phyloP scores from a whole-genome alignment of 306 rosid species.

The Trichosanthes truncata region DNA sequence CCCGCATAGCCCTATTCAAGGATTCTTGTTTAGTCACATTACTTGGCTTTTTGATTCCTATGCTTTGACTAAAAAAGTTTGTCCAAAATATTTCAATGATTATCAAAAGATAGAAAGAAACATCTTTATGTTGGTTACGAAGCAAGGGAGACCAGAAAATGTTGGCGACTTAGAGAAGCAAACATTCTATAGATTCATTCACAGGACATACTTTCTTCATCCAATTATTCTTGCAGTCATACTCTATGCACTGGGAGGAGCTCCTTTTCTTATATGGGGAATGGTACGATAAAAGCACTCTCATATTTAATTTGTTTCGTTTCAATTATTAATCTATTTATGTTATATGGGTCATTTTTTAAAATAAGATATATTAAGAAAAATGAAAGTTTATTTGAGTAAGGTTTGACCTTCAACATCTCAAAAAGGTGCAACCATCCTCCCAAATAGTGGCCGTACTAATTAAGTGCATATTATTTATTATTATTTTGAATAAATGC shows the following conservation, averaged over 20 bases:
- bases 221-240: conserved; percentile 57
- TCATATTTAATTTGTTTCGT: too few relatives aligned
- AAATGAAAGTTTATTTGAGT: too few relatives aligned
- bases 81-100: not conserved
- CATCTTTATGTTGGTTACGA: not conserved
- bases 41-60: conserved; percentile 69
- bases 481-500: too few relatives aligned
- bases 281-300: conserved; percentile 30
- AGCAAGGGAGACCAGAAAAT: conserved; percentile 40
- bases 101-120: not conserved
- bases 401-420: too few relatives aligned
- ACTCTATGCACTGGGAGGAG: conserved; percentile 58
- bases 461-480: too few relatives aligned
- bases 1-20: conserved; percentile 84
- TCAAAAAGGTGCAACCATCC: too few relatives aligned
- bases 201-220: conserved; percentile 51
- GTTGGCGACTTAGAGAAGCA: conserved; percentile 73
- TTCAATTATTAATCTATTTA: too few relatives aligned
- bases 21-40: conserved; percentile 87
- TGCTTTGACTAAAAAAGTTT: conserved; percentile 40
- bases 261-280: conserved; percentile 86
- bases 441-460: too few relatives aligned
- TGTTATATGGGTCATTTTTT: too few relatives aligned
- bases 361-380: too few relatives aligned
- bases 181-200: conserved; percentile 48